These are phyloP conservation scores for Colletotrichum lindemuthianum DNA, from an alignment of 2,329 filamentous ascomycete genomes.

Conservation along the genomic window DNA sequence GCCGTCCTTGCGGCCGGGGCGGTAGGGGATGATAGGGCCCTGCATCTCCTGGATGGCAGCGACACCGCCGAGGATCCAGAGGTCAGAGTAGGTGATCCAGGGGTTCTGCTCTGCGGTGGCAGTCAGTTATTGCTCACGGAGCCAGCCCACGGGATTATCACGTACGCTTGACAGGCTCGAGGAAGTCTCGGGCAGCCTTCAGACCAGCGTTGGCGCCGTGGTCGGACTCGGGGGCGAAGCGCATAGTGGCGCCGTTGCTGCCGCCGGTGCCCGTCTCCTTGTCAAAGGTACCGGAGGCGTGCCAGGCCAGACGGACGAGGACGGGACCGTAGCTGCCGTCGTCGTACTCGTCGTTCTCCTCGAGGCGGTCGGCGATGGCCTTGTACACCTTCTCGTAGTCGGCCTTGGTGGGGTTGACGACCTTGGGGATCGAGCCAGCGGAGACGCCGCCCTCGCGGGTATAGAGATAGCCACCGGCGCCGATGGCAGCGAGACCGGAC, in stretches of 20 bases:
- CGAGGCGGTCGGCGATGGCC: slow-evolving; percentile 79
- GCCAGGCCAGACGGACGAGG: slow-evolving; percentile 91
- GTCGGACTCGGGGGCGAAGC: slow-evolving; percentile 86
- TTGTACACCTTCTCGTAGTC: slow-evolving; percentile 98
- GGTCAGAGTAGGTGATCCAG: slow-evolving; percentile 96
- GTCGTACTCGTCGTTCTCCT: slow-evolving; percentile 94
- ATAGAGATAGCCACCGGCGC: slow-evolving; percentile 73
- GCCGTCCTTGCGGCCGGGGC: slow-evolving; percentile 84
- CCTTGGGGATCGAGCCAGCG: slow-evolving; percentile 58
- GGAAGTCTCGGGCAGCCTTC: slow-evolving; percentile 86
- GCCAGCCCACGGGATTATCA: slow-evolving; percentile 18
- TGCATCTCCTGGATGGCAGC: slow-evolving; percentile 94
- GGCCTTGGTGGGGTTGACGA: slow-evolving; percentile 75
- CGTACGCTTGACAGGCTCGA: slow-evolving; percentile 88
- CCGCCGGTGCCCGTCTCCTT: slow-evolving; percentile 88
- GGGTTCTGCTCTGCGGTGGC: slow-evolving; percentile 75
- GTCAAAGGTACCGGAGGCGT: slow-evolving; percentile 92
- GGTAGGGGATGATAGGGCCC: slow-evolving; percentile 86
- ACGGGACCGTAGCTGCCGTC: slow-evolving; percentile 97
- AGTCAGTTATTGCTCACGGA: slow-evolving; percentile 16
- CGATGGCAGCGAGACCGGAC: slow-evolving; percentile 66
- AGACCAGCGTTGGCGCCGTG: slow-evolving; percentile 96
- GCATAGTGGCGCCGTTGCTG: slow-evolving; percentile 97
- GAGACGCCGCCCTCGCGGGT: slow-evolving; percentile 66
- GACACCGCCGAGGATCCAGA: slow-evolving; percentile 92